phyloP scores from a whole-genome alignment of 345 rosid species.

The Gossypium herbaceum region DNA sequence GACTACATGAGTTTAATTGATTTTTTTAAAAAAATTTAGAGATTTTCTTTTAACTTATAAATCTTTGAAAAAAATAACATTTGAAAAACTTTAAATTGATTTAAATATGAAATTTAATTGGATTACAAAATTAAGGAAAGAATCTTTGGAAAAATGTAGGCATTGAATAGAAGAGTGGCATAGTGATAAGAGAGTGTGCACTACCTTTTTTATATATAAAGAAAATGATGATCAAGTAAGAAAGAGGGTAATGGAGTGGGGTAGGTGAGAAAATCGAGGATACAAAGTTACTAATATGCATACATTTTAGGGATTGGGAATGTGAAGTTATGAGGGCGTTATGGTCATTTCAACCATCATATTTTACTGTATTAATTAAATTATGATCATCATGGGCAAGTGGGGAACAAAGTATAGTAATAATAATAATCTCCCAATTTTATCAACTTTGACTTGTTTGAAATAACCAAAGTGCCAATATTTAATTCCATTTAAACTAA shows the following conservation, averaged over 20 bases:
- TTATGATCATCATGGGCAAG: constrained; percentile 35
- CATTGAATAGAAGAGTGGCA: no score
- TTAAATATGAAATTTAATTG: no score
- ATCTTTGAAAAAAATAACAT: no score
- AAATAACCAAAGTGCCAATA: constrained; percentile 22
- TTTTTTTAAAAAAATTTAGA: no score
- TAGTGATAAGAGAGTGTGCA: no score
- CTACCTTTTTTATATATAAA: no score
- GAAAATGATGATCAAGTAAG: background rate
- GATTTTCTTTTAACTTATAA: no score
- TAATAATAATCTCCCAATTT: constrained; percentile 35
- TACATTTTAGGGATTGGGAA: background rate
- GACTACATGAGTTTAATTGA: no score
- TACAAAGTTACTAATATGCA: background rate
- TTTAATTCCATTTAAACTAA: background rate
- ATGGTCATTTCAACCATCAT: constrained; percentile 1
- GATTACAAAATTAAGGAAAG: no score
- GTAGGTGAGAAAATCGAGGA: constrained; percentile 15
- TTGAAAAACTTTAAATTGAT: no score
- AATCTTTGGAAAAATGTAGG: no score
- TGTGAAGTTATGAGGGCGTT: background rate
- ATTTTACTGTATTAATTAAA: no score
- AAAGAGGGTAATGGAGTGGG: background rate
- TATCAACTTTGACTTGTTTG: constrained; percentile 48
- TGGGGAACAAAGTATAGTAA: constrained; percentile 45